phyloP scores from a whole-genome alignment of 2,329 filamentous ascomycete species.

The Ophiostoma perfectum region DNA sequence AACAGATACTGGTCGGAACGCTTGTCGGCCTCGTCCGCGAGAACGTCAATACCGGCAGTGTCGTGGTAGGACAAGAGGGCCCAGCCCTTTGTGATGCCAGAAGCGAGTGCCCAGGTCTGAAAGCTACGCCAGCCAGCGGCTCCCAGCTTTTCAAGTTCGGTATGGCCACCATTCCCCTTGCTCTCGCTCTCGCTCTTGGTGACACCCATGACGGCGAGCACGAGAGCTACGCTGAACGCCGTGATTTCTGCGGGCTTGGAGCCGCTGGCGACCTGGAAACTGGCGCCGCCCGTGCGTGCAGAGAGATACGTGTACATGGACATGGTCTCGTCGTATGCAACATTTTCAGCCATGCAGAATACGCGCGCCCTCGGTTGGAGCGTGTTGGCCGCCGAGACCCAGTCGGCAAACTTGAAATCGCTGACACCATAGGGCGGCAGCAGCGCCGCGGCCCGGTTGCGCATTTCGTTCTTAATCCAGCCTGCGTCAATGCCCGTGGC shows the following conservation, averaged over 20 bases:
- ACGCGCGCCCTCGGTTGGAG: background rate
- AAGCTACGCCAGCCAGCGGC: background rate
- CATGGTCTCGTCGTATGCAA: conserved; percentile 27
- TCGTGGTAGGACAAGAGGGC: background rate
- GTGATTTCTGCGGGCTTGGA: conserved; percentile 32
- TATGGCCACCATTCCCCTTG: no score
- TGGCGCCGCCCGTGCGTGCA: conserved; percentile 39
- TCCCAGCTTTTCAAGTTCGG: background rate
- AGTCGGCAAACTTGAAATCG: conserved; percentile 40
- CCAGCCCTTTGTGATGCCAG: background rate
- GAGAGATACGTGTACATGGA: conserved; percentile 37
- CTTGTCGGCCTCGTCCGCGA: background rate
- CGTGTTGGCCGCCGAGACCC: conserved; percentile 31
- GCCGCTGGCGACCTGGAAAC: conserved; percentile 32
- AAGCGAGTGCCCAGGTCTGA: background rate
- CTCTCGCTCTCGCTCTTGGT: no score
- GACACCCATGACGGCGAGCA: conserved; percentile 43
- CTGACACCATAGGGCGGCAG: conserved; percentile 31
- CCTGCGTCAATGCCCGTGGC: background rate
- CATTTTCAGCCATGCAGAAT: background rate
- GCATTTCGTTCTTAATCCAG: background rate
- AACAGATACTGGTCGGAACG: background rate
- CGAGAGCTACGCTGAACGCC: conserved; percentile 38
- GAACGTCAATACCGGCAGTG: background rate
- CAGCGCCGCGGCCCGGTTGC: background rate